Conservation (phyloP, 139 green algal genomes). For the Spirogloea muscicola region DNA sequence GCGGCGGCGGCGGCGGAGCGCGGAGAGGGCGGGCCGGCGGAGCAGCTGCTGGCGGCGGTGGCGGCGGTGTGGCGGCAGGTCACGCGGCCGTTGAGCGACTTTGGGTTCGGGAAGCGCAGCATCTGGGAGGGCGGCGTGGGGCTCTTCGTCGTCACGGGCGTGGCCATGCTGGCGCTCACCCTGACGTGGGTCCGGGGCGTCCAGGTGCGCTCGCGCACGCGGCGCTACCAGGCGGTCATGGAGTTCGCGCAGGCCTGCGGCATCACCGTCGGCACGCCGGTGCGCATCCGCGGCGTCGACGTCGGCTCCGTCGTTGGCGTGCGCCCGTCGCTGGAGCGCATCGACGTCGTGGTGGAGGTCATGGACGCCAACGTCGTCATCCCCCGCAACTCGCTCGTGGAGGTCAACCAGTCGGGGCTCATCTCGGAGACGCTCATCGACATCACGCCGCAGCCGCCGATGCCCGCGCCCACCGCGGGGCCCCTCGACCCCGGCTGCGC, state of each 20-base stretch:
- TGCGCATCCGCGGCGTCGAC: constrained; percentile 70
- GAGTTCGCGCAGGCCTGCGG: constrained; percentile 89
- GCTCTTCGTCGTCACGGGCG: constrained; percentile 52
- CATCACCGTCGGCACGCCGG: constrained; percentile 89
- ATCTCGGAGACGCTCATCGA: constrained; percentile 94
- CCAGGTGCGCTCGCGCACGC: constrained; percentile 17
- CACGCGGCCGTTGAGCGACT: constrained; percentile 48
- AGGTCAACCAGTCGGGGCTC: constrained; percentile 95
- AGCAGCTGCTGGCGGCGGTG: no score
- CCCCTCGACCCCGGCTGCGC: constrained; percentile 74
- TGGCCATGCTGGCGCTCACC: constrained; percentile 34
- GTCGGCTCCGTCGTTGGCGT: constrained; percentile 86
- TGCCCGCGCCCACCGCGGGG: constrained; percentile 66
- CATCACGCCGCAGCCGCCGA: constrained; percentile 85
- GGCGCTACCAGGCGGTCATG: constrained; percentile 50
- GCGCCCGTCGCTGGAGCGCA: constrained; percentile 76
- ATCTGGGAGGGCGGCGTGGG: constrained; percentile 57
- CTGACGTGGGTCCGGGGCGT: constrained; percentile 47
- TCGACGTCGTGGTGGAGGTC: constrained; percentile 85
- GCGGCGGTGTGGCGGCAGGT: no score
- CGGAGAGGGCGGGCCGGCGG: no score
- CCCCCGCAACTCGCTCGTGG: constrained; percentile 83
- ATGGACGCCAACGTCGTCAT: constrained; percentile 85
- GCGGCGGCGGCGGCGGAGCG: no score
- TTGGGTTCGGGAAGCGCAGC: constrained; percentile 50